Percentiles rank a stretch among this genome's conserved stretches.
These are phyloP conservation scores for Meira miltonrushii DNA, from an alignment of 1,284 basidiomycete genomes.

Conservation along the genomic window DNA sequence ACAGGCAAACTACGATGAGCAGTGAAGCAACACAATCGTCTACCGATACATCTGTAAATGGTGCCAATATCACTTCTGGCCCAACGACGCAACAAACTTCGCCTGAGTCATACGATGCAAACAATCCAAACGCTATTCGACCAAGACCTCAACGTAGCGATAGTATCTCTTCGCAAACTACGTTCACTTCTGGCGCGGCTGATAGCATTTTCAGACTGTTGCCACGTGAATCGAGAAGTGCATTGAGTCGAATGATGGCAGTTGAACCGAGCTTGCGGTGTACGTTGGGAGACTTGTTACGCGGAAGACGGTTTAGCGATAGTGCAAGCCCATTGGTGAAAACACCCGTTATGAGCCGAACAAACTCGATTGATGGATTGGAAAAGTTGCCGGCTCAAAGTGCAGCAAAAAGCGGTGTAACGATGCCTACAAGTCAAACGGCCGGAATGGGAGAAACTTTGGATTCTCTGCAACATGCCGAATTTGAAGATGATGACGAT, in stretches of 20 bases:
- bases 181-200: constrained; percentile 77
- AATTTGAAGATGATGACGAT: constrained; percentile 53
- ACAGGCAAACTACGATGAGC: neutral
- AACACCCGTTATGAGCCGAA: constrained; percentile 42
- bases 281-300: constrained; percentile 85
- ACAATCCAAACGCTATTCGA: neutral
- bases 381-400: constrained; percentile 1
- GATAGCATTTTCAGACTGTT: constrained; percentile 96
- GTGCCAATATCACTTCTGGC: neutral
- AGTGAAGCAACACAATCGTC: neutral
- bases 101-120: neutral
- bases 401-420: neutral
- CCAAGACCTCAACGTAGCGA: constrained; percentile 22
- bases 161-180: constrained; percentile 59
- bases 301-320: constrained; percentile 59
- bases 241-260: constrained; percentile 86
- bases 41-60: neutral
- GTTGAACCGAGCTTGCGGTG: constrained; percentile 83
- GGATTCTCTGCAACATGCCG: constrained; percentile 16
- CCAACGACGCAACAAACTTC: neutral
- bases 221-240: constrained; percentile 72
- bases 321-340: constrained; percentile 35
- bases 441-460: neutral
- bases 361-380: constrained; percentile 33
- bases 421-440: neutral